Evolutionary conservation across 129 eudicot genomes (phyloP).

Genomic region (Glebionis coronaria): DNA sequence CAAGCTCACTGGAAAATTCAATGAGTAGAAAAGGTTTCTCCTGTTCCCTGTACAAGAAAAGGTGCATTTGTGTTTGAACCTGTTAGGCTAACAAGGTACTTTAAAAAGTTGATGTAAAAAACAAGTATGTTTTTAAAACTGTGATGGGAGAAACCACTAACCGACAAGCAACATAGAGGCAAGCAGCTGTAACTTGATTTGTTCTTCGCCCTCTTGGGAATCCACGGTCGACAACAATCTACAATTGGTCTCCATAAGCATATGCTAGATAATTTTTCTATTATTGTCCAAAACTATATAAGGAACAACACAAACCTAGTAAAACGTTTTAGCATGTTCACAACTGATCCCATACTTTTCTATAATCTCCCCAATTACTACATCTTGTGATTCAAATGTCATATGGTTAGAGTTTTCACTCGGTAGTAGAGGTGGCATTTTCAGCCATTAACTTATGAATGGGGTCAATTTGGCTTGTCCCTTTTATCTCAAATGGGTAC

Average conservation of each 20-base stretch:
- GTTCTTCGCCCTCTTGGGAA: slow-evolving; percentile 54
- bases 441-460: too few species aligned
- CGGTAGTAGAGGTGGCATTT: too few species aligned
- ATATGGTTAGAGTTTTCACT: too few species aligned
- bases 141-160: slow-evolving; percentile 25
- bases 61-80: background rate
- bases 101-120: background rate
- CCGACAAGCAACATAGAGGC: slow-evolving; percentile 70
- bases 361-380: too few species aligned
- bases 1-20: slow-evolving; percentile 57
- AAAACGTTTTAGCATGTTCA: background rate
- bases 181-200: slow-evolving; percentile 58
- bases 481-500: too few species aligned
- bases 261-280: background rate
- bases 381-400: too few species aligned
- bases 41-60: slow-evolving; percentile 40
- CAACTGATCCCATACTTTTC: too few species aligned
- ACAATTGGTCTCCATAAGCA: background rate
- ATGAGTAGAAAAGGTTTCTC: slow-evolving; percentile 60
- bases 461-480: too few species aligned
- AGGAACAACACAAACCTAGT: background rate
- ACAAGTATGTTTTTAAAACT: too few species aligned
- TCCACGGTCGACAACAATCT: slow-evolving; percentile 59
- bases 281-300: background rate
- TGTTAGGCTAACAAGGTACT: background rate